Evolutionary conservation across 2,329 filamentous ascomycete species (phyloP), one percentile per base, ranked within the genome.

Genomic region (Rhynchosporium graminicola): DNA sequence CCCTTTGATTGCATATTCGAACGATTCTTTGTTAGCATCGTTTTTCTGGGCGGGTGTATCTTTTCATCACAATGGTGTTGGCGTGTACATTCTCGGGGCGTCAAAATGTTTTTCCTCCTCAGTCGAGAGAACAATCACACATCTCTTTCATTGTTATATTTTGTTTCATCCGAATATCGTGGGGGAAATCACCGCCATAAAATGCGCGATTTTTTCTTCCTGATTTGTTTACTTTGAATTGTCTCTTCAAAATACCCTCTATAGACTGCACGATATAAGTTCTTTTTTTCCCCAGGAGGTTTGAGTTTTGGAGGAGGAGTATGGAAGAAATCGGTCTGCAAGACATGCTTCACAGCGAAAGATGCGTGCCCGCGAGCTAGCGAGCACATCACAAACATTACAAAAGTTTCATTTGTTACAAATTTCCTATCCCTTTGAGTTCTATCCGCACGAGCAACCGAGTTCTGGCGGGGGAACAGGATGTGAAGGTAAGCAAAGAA

Each of bases 211-310:
- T 51, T n/a, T 28, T 45, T 50, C 36, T 20, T 20, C 20, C 20
- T 1, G 20, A 26, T 28, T 66, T 56, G 63, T 65, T 66, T 66
- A 61, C 29, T 63, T 65, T 67, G 64, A 20, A 20, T 20, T 20
- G 20, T 20, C 20, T 61, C 67, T 68, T 70, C 65, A 59, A 69
- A 71, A 69, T 68, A 68, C 68, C 69, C 69, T 60, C 62, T 65
- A 71, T 70, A 71, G 68, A 71, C 62, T 68, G 69, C 69, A 68
- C 65, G 58, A 63, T 65, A 66, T 63, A 62, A 62, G 33, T 61
- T 63, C 64, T 54, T 60, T 57, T 47, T 38, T 45, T 48, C 20
- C 20, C 20, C 20, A 20, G 20, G 20, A 20, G 20, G 20, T 20
- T 20, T 47, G 50, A 52, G 31, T 12, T 15, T 12, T 20, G 20